Evolutionary conservation across 371 early-diverging fungal species (phyloP).

Genomic region (Mucor lusitanicus): DNA sequence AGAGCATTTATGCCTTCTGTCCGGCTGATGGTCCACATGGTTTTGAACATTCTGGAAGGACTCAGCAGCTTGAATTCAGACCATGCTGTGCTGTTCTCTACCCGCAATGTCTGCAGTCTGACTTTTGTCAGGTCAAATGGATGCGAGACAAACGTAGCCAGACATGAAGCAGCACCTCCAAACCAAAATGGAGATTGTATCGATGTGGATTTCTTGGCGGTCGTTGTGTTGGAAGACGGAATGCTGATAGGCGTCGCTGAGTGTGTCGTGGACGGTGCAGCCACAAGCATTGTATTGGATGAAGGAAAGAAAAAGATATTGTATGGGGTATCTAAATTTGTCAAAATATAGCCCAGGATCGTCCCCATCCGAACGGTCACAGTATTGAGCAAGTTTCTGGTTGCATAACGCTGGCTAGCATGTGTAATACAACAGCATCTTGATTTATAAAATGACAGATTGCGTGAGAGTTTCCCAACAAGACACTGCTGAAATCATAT

Average conservation of each 20-base stretch:
- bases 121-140: constrained; percentile 81
- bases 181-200: constrained; percentile 58
- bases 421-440: too few species aligned
- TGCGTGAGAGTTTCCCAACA: too few species aligned
- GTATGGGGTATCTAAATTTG: neutral
- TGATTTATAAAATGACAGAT: too few species aligned
- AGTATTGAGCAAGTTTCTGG: neutral
- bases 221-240: neutral
- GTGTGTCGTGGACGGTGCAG: neutral
- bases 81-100: constrained; percentile 28
- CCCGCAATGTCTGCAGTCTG: constrained; percentile 64
- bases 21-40: constrained; percentile 40
- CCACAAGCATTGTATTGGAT: neutral
- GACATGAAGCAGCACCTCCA: constrained; percentile 62
- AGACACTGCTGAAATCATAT: too few species aligned
- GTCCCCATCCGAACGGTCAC: neutral
- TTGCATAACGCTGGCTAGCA: neutral
- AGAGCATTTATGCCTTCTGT: constrained; percentile 54
- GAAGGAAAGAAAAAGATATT: neutral
- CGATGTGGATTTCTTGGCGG: neutral
- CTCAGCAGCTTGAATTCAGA: constrained; percentile 27
- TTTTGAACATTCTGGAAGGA: constrained; percentile 45
- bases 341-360: constrained; percentile 1
- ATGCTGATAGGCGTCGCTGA: neutral
- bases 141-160: constrained; percentile 70